These are phyloP conservation scores for Pestalotiopsis sp. DNA, from an alignment of 2,329 filamentous ascomycete genomes.

Conservation along the genomic window DNA sequence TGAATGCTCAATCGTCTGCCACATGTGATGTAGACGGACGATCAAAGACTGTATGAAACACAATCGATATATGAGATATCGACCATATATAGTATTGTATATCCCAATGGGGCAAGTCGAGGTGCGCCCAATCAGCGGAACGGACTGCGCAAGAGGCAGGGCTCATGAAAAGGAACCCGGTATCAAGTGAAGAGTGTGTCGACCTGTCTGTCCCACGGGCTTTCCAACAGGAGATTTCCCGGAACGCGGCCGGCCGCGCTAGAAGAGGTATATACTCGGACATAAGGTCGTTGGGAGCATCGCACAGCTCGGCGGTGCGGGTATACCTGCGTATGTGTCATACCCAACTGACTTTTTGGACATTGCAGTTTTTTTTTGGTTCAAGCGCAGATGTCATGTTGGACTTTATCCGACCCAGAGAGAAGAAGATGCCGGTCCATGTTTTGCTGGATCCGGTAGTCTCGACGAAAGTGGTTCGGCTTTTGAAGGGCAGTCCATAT, in stretches of 20 bases:
- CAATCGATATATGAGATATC: too few species aligned
- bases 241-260: background rate
- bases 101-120: too few species aligned
- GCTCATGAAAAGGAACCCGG: too few species aligned
- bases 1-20: background rate
- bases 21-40: too few species aligned
- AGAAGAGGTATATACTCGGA: constrained; percentile 4
- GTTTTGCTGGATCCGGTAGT: background rate
- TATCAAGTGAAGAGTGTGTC: too few species aligned
- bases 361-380: background rate
- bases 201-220: background rate
- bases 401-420: background rate
- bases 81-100: too few species aligned
- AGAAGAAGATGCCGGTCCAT: background rate
- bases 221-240: background rate
- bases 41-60: too few species aligned
- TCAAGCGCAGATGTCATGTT: background rate
- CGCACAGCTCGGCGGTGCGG: background rate
- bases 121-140: too few species aligned
- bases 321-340: background rate
- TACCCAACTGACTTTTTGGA: background rate
- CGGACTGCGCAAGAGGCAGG: background rate
- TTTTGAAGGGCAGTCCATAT: too few species aligned
- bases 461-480: background rate
- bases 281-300: background rate